These are phyloP conservation scores for Coprinopsis marcescibilis DNA, from an alignment of 768 basidiomycete genomes.

Conservation along the genomic window DNA sequence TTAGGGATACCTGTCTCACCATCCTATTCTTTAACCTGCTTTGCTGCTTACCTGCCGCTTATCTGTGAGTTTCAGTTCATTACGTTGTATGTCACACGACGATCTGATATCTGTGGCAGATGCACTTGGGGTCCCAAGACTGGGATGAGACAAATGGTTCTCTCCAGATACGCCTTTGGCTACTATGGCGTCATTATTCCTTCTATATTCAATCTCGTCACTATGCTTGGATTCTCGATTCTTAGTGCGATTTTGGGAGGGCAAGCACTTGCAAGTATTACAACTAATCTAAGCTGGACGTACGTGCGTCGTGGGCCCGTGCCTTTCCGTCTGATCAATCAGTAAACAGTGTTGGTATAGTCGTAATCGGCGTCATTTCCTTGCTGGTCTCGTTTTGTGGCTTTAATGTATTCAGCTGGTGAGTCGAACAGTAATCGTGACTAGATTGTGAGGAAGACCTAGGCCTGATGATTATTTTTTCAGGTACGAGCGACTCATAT, in stretches of 20 bases:
- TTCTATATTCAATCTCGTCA: constrained; percentile 46
- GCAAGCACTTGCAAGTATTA: constrained; percentile 27
- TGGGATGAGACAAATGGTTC: constrained; percentile 84
- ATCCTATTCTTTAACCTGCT: constrained; percentile 67
- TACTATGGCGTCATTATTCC: constrained; percentile 46
- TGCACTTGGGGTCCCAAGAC: constrained; percentile 71
- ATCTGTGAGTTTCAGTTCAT: constrained; percentile 36
- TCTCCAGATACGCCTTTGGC: constrained; percentile 42
- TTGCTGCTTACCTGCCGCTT: constrained; percentile 55
- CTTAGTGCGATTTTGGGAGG: constrained; percentile 61
- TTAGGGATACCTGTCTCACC: constrained; percentile 57
- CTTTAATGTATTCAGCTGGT: constrained; percentile 43
- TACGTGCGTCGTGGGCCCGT: constrained; percentile 12
- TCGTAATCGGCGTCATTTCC: constrained; percentile 66
- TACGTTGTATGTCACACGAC: neutral
- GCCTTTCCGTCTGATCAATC: neutral
- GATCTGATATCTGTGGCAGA: constrained; percentile 9
- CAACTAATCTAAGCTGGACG: constrained; percentile 26
- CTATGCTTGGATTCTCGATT: constrained; percentile 53
- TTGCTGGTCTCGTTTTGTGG: constrained; percentile 63
- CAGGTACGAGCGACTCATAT: constrained; percentile 66
- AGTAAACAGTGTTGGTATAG: constrained; percentile 64
- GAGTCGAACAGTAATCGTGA: too few species aligned
- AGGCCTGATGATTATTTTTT: neutral
- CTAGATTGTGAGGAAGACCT: neutral